Conservation (phyloP, 1,139 yeast species). For the Suhomyces ambrosiae region DNA sequence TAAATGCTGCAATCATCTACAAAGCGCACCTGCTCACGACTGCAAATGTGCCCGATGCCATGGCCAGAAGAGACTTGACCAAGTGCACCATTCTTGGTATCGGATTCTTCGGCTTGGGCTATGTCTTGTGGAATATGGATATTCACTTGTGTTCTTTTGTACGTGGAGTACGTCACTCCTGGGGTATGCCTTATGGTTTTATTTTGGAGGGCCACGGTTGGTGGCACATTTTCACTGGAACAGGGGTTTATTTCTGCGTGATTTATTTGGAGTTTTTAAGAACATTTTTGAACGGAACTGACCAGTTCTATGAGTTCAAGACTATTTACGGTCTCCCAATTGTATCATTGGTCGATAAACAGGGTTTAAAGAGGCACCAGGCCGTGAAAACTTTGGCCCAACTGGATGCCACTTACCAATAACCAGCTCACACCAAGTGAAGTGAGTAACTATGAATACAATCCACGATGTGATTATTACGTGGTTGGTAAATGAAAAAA, state of each 20-base stretch:
- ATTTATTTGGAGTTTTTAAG: constrained; percentile 78
- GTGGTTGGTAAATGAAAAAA: too few relatives aligned
- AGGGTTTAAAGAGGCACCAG: constrained; percentile 30
- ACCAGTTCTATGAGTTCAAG: constrained; percentile 51
- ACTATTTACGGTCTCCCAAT: constrained; percentile 45
- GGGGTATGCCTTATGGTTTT: constrained; percentile 87
- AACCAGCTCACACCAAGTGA: not conserved
- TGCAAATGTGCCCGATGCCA: constrained; percentile 50
- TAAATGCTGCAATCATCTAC: constrained; percentile 63
- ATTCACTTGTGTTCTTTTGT: constrained; percentile 75
- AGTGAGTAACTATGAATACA: not conserved
- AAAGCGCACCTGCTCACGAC: constrained; percentile 55
- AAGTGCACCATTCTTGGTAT: constrained; percentile 62
- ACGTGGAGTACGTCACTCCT: constrained; percentile 59
- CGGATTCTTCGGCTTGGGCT: constrained; percentile 69
- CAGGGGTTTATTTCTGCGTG: constrained; percentile 58
- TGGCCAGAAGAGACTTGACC: constrained; percentile 51
- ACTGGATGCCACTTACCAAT: constrained; percentile 7
- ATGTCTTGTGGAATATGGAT: constrained; percentile 82
- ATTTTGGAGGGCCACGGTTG: constrained; percentile 93
- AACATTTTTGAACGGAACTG: constrained; percentile 55
- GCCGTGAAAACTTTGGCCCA: constrained; percentile 25
- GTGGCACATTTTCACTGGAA: constrained; percentile 94
- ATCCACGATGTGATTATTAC: too few relatives aligned
- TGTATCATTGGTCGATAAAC: constrained; percentile 32